Evolutionary conservation across 768 basidiomycete genomes (phyloP).

Genomic region (Hydnomerulius pinastri): DNA sequence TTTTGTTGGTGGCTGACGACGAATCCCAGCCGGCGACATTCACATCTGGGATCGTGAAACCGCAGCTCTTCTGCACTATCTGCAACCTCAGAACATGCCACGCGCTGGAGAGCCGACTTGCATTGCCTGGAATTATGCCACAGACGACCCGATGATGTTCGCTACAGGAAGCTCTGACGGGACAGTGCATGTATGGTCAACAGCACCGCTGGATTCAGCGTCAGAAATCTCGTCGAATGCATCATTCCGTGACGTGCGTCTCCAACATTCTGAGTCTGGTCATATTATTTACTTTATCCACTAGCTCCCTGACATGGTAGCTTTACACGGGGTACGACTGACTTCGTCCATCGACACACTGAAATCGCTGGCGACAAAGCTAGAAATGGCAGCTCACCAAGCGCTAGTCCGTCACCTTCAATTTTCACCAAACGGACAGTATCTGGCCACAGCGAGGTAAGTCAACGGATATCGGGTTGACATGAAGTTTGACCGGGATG

Average conservation of each 20-base stretch:
- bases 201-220: slow-evolving; percentile 24
- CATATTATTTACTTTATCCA: no score
- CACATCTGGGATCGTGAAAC: slow-evolving; percentile 87
- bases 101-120: slow-evolving; percentile 69
- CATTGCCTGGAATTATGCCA: slow-evolving; percentile 76
- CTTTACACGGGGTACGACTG: no score
- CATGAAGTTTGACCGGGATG: slow-evolving; percentile 11
- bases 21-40: slow-evolving; percentile 68
- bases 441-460: slow-evolving; percentile 54
- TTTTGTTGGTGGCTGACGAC: not conserved
- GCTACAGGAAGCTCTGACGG: slow-evolving; percentile 81
- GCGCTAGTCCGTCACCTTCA: slow-evolving; percentile 56
- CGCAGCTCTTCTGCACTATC: slow-evolving; percentile 65
- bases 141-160: slow-evolving; percentile 49
- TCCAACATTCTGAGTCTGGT: no score
- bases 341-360: no score
- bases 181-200: slow-evolving; percentile 74
- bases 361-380: slow-evolving; percentile 38
- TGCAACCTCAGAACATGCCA: slow-evolving; percentile 54
- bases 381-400: slow-evolving; percentile 46
- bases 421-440: slow-evolving; percentile 56
- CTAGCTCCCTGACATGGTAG: no score
- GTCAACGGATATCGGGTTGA: slow-evolving; percentile 21
- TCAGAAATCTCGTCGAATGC: slow-evolving; percentile 11
- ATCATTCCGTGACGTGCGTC: no score